These are phyloP conservation scores for Gossypium raimondii DNA, from an alignment of 345 rosid genomes.

Conservation along the genomic window DNA sequence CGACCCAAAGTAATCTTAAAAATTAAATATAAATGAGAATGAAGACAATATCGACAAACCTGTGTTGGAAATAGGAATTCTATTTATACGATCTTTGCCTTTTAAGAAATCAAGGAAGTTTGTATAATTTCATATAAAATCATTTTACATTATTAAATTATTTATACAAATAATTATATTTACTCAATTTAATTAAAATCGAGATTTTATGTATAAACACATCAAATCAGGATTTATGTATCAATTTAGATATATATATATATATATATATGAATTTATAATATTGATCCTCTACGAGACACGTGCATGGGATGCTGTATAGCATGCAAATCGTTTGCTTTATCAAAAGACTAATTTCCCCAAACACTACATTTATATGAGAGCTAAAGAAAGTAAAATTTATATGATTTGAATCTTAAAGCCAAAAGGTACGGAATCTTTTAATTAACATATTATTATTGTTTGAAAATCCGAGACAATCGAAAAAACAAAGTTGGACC, in stretches of 20 bases:
- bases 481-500: not conserved
- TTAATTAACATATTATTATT: not conserved
- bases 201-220: no score
- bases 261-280: not conserved
- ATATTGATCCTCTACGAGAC: conserved; percentile 1
- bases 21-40: not conserved
- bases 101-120: not conserved
- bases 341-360: conserved; percentile 24
- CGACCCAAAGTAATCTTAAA: not conserved
- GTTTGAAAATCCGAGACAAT: conserved; percentile 3
- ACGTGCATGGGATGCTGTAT: conserved; percentile 15
- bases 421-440: conserved; percentile 9
- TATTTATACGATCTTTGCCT: not conserved
- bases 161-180: no score
- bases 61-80: not conserved
- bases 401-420: not conserved
- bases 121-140: not conserved
- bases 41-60: not conserved
- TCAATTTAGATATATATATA: no score
- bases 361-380: not conserved
- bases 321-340: conserved; percentile 24
- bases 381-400: not conserved
- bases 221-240: no score
- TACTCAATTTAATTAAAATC: no score
- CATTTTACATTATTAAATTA: no score